Base-by-base conservation (phyloP, 2,329 filamentous ascomycete species). In the Cytospora piceicola region DNA sequence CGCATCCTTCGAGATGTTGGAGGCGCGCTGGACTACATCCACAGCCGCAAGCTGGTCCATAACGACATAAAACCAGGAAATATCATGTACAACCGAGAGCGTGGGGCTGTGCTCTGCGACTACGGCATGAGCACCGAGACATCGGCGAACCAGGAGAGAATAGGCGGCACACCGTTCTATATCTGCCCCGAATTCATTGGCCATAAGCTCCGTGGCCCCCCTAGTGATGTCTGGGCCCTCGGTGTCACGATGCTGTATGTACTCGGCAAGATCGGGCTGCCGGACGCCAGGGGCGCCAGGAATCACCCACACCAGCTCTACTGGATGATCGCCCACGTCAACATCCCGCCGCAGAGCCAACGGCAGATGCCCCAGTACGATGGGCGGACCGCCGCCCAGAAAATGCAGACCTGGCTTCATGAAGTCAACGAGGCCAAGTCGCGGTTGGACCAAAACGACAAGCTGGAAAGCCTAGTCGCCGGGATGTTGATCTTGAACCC, bases 41-140 rank as follows among this genome's bases (percentile, higher is more conserved):
- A 88, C 73, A 76, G 77, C 58, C 80, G 81, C 63, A 78, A 78
- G 62, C 76, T 84, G 27, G 82, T 86, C 15, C 85, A 88, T 75
- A 88, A 88, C 74, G 85, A 88, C 73, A 85, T 88, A 74, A 88
- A 88, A 73, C 85, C 85, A 1, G 83, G 81, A 69, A 88, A 88
- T 68, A 87, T 88, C 63, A 76, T 88, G 36, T 88, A 87, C 74
- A 86, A 84, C 17, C 79, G 79, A 32, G 83, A 86, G 49, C 80
- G 84, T 14, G 85, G 85, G 7, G 85, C 84, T 39, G 83, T 87
- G 2, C 80, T 88, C 34, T 88, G 85, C 73, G 85, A 88, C 73
- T 85, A 87, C 73, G 85, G 85, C 15, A 76, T 87, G 53, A 84
- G 84, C 11, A 85, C 84, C 2, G 75, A 73, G 63, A 81, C 80